phyloP scores from a whole-genome alignment of 495 filamentous ascomycete genomes.

The Aspergillus cristatus region DNA sequence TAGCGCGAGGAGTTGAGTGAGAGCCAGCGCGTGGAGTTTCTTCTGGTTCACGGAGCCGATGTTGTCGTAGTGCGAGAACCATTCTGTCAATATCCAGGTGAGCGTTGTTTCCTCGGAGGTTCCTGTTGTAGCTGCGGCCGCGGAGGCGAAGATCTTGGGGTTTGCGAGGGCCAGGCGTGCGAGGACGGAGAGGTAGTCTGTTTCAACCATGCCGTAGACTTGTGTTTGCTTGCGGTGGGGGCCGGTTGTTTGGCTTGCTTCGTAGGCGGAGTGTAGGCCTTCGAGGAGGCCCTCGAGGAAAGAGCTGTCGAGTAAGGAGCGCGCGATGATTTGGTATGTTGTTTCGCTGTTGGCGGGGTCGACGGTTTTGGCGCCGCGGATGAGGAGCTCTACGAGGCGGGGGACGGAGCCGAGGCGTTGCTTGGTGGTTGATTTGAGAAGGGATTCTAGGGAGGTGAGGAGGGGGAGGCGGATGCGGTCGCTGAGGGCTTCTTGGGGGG shows the following conservation, averaged over 20 bases:
- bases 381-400: constrained; percentile 58
- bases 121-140: constrained; percentile 31
- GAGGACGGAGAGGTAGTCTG: constrained; percentile 76
- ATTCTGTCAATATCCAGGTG: constrained; percentile 71
- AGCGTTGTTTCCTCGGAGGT: constrained; percentile 43
- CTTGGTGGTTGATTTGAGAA: constrained; percentile 45
- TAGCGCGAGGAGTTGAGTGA: constrained; percentile 70
- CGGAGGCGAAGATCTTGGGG: constrained; percentile 54
- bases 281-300: constrained; percentile 63
- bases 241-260: constrained; percentile 66
- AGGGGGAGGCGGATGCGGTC: constrained; percentile 49
- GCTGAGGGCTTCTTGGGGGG: constrained; percentile 64
- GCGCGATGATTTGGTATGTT: constrained; percentile 51
- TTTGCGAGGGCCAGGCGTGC: constrained; percentile 66
- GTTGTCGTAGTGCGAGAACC: constrained; percentile 80
- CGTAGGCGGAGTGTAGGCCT: constrained; percentile 60
- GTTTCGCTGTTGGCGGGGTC: constrained; percentile 63
- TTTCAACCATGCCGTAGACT: constrained; percentile 61
- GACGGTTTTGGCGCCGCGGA: constrained; percentile 58
- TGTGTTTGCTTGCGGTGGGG: constrained; percentile 55
- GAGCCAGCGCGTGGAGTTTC: constrained; percentile 74
- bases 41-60: constrained; percentile 63
- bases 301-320: constrained; percentile 57
- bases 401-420: constrained; percentile 59
- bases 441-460: constrained; percentile 47